Conservation (phyloP, 2,329 filamentous ascomycete species). For the Pseudomassariella vexata region DNA sequence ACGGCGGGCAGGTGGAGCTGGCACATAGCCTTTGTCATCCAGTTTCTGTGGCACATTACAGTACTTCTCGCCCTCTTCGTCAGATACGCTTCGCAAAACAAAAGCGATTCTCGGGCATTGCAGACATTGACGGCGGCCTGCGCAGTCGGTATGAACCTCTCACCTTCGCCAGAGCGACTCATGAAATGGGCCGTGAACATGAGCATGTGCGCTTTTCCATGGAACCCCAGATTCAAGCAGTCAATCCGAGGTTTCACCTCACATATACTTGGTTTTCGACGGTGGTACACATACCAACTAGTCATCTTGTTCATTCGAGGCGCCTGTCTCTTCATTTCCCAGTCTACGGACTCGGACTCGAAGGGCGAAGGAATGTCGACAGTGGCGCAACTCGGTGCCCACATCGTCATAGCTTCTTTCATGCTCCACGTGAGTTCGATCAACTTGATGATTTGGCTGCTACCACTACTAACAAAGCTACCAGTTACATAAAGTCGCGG, state of each 20-base stretch:
- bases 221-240: conserved; percentile 63
- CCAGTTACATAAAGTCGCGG: conserved; percentile 41
- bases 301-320: conserved; percentile 52
- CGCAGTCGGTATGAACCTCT: conserved; percentile 16
- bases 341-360: conserved; percentile 32
- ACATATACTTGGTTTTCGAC: conserved; percentile 53
- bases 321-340: conserved; percentile 37
- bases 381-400: conserved; percentile 42
- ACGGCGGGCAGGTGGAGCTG: conserved; percentile 39
- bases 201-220: conserved; percentile 52
- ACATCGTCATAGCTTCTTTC: conserved; percentile 48
- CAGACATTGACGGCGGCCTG: conserved; percentile 11
- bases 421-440: conserved; percentile 44
- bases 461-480: conserved; percentile 15
- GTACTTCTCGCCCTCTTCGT: conserved; percentile 22
- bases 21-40: conserved; percentile 33
- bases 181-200: conserved; percentile 42
- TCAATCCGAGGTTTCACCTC: conserved; percentile 53
- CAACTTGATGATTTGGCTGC: too few relatives aligned
- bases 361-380: conserved; percentile 29
- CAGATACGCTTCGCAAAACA: conserved; percentile 10
- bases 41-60: conserved; percentile 41
- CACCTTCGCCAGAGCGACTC: conserved; percentile 35
- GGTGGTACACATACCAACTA: conserved; percentile 63
- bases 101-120: conserved; percentile 5